Evolutionary conservation across 1,284 basidiomycete genomes (phyloP).

Genomic region (Ceratobasidium sp.): DNA sequence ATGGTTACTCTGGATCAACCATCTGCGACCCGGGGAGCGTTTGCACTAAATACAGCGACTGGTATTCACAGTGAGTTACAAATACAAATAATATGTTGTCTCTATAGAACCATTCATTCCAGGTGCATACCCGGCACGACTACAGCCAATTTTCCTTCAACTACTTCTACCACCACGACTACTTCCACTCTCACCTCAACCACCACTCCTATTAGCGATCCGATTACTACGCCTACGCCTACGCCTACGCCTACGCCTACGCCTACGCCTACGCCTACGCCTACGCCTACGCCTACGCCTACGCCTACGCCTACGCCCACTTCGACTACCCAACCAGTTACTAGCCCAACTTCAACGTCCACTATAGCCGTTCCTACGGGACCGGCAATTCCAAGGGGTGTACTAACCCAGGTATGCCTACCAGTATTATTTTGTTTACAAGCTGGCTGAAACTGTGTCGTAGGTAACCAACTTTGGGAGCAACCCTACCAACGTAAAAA

Average conservation of each 20-base stretch:
- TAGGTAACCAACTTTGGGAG: slow-evolving; percentile 56
- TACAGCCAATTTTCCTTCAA: background rate
- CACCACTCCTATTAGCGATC: background rate
- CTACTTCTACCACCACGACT: background rate
- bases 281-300: background rate
- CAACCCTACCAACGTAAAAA: slow-evolving; percentile 62
- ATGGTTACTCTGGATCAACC: slow-evolving; percentile 6
- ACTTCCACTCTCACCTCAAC: background rate
- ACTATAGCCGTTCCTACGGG: background rate
- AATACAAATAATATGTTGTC: background rate
- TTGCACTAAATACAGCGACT: slow-evolving; percentile 5
- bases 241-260: too few species aligned
- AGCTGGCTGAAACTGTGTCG: background rate
- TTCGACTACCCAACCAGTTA: background rate
- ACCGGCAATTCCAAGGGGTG: slow-evolving; percentile 6
- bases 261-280: background rate
- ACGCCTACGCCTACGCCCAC: background rate
- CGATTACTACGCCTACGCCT: background rate
- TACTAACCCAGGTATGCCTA: slow-evolving; percentile 4
- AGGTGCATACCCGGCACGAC: slow-evolving; percentile 6
- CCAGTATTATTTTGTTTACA: background rate
- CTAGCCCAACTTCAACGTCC: background rate
- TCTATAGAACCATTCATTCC: background rate
- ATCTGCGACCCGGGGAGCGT: background rate
- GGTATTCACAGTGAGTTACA: slow-evolving; percentile 5